Conservation (phyloP, 2,329 filamentous ascomycete genomes). For the Alternaria panax region DNA sequence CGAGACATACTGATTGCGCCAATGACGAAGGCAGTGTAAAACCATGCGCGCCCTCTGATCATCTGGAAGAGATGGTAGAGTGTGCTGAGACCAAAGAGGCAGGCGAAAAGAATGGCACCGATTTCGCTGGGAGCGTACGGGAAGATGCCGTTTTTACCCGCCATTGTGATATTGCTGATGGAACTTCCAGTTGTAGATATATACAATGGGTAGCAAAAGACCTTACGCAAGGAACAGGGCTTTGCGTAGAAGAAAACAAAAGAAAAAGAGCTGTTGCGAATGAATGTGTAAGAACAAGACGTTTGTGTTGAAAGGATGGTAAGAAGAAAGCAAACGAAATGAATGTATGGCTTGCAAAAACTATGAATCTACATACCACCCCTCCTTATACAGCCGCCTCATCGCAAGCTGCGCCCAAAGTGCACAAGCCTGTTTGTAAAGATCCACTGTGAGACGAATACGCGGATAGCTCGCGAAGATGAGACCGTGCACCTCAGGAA, state of each 20-base stretch:
- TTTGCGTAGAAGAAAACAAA: background rate
- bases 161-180: background rate
- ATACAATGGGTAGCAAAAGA: too few relatives aligned
- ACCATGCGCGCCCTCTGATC: constrained; percentile 31
- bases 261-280: background rate
- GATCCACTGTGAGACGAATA: constrained; percentile 1
- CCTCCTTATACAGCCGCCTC: constrained; percentile 1
- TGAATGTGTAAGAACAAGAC: background rate
- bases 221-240: too few relatives aligned
- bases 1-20: constrained; percentile 21
- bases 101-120: constrained; percentile 19
- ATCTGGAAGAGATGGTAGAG: constrained; percentile 27
- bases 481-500: background rate
- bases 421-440: background rate
- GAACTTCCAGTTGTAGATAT: background rate
- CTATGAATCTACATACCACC: background rate
- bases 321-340: background rate
- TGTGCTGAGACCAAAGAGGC: constrained; percentile 26
- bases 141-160: constrained; percentile 5
- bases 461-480: background rate
- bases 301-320: background rate
- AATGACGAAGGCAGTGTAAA: constrained; percentile 28
- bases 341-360: background rate
- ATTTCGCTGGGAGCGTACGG: constrained; percentile 24
- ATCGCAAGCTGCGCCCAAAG: constrained; percentile 1